phyloP scores from a whole-genome alignment of 2,329 filamentous ascomycete genomes.

The Achaetomium macrosporum region DNA sequence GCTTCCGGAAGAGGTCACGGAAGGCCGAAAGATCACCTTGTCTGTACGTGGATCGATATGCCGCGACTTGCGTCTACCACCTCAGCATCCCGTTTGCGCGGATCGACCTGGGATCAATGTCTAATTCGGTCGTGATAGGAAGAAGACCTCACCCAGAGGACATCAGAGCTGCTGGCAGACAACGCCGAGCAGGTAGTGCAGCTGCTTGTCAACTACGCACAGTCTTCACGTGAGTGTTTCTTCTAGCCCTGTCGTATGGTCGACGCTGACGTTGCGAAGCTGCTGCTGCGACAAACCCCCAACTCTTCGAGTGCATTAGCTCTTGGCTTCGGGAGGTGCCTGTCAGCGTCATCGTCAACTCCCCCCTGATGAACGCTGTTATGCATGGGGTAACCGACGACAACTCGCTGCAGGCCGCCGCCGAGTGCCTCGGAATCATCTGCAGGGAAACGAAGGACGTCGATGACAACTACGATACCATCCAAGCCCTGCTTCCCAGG shows the following conservation, averaged over 20 bases:
- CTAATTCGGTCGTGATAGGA: slow-evolving; percentile 63
- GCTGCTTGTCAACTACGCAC: slow-evolving; percentile 82
- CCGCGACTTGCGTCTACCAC: slow-evolving; percentile 38
- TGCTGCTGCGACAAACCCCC: slow-evolving; percentile 75
- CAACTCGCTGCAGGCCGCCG: slow-evolving; percentile 74
- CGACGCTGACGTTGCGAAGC: slow-evolving; percentile 42
- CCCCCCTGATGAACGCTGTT: slow-evolving; percentile 74
- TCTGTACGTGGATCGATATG: slow-evolving; percentile 78
- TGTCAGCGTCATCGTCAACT: slow-evolving; percentile 73
- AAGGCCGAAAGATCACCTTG: slow-evolving; percentile 98
- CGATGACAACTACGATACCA: slow-evolving; percentile 78
- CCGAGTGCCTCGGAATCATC: slow-evolving; percentile 88
- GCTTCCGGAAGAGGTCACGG: slow-evolving; percentile 95
- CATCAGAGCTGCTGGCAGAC: slow-evolving; percentile 81
- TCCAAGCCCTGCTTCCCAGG: slow-evolving; percentile 75
- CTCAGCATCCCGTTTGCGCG: slow-evolving; percentile 31
- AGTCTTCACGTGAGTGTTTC: slow-evolving; percentile 70
- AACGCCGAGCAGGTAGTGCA: slow-evolving; percentile 84
- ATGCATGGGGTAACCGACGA: slow-evolving; percentile 72
- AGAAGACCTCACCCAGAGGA: slow-evolving; percentile 85
- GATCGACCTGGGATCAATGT: slow-evolving; percentile 35
- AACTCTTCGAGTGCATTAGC: slow-evolving; percentile 89
- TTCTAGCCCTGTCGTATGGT: not conserved
- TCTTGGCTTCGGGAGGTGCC: slow-evolving; percentile 96
- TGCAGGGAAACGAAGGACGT: slow-evolving; percentile 90